These are phyloP conservation scores for Aspergillus texensis DNA, from an alignment of 2,329 filamentous ascomycete genomes.

Conservation along the genomic window DNA sequence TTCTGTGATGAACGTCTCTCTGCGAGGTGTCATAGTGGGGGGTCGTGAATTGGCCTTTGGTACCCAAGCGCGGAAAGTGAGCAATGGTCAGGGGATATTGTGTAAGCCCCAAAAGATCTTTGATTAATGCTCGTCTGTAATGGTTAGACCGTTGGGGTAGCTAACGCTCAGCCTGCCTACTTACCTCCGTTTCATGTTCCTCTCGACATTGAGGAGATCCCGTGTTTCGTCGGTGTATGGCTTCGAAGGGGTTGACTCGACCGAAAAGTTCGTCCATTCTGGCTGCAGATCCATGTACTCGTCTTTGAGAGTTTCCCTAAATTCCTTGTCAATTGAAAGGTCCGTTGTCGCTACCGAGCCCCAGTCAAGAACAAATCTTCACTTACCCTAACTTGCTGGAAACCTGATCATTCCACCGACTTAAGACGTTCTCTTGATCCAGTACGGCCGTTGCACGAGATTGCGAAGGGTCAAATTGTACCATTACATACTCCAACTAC, in stretches of 20 bases:
- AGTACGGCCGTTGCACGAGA: slow-evolving; percentile 16
- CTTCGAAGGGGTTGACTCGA: slow-evolving; percentile 21
- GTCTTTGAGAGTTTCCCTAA: neutral
- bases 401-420: neutral
- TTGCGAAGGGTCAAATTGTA: slow-evolving; percentile 6
- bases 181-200: slow-evolving; percentile 22
- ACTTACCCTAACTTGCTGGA: neutral
- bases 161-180: slow-evolving; percentile 9
- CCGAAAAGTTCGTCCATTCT: slow-evolving; percentile 18
- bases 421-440: slow-evolving; percentile 14
- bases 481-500: slow-evolving; percentile 17
- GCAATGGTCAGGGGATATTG: neutral
- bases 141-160: neutral
- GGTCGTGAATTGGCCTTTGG: neutral
- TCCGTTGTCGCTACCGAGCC: neutral
- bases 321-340: neutral
- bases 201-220: slow-evolving; percentile 18
- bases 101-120: neutral
- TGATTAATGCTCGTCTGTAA: neutral
- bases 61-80: neutral
- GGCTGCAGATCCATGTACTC: slow-evolving; percentile 10
- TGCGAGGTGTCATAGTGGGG: neutral
- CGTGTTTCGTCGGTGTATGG: slow-evolving; percentile 15
- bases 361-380: no score
- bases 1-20: neutral